phyloP scores from a whole-genome alignment of 495 filamentous ascomycete genomes.

The Cairneyella variabilis region DNA sequence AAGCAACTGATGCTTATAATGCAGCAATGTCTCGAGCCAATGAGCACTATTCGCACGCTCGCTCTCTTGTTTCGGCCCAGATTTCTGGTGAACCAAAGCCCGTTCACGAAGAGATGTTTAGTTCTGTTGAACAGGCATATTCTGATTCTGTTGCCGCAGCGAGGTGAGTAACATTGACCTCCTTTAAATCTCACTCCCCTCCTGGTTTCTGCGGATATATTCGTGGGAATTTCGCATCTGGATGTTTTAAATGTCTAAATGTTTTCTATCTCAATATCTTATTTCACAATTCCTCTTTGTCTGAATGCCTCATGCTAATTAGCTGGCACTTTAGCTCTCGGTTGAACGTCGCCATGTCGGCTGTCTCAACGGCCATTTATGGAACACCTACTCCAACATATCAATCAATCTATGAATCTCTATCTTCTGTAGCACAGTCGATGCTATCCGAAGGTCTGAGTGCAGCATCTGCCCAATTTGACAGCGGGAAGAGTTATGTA shows the following conservation, averaged over 20 bases:
- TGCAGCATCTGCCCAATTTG: conserved; percentile 62
- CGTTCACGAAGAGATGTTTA: conserved; percentile 55
- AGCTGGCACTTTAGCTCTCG: no score
- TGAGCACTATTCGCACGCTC: conserved; percentile 61
- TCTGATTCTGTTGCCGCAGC: conserved; percentile 60
- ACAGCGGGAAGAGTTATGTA: conserved; percentile 53
- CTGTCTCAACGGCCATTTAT: conserved; percentile 41
- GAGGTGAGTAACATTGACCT: no score
- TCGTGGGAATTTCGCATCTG: no score
- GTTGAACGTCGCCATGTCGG: conserved; percentile 44
- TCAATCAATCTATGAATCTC: conserved; percentile 43
- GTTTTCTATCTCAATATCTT: no score
- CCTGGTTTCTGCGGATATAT: no score
- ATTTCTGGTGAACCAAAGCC: conserved; percentile 62
- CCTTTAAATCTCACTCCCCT: no score
- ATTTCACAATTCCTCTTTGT: no score
- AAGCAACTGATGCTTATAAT: conserved; percentile 57
- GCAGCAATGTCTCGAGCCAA: conserved; percentile 57
- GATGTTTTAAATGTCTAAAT: no score
- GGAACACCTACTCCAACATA: conserved; percentile 38
- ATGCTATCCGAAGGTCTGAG: conserved; percentile 60
- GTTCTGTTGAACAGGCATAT: conserved; percentile 66
- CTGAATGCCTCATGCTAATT: no score
- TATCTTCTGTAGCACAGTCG: conserved; percentile 62
- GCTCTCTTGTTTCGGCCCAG: conserved; percentile 59